Evolutionary conservation across 164 flowering plant species (phyloP).

Genomic region (Brasenia schreberi): DNA sequence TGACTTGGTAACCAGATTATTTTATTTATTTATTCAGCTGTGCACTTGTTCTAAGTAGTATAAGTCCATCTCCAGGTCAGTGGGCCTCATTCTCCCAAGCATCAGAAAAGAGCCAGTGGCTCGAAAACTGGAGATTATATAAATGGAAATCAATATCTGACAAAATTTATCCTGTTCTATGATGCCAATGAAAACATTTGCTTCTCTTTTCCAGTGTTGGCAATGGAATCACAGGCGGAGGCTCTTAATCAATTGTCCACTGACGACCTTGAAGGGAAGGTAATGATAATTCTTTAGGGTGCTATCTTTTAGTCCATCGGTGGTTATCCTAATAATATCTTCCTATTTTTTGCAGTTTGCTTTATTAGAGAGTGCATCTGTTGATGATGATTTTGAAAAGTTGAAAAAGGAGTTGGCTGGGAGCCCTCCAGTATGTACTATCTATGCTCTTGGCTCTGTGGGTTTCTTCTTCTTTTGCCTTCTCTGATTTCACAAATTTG

Average conservation of each 20-base stretch:
- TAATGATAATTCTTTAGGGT: constrained; percentile 7
- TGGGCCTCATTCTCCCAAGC: no score
- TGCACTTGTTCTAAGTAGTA: no score
- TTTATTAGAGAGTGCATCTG: no score
- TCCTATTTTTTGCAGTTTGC: background rate
- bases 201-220: constrained; percentile 41
- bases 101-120: no score
- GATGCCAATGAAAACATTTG: background rate
- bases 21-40: no score
- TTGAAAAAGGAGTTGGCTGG: constrained; percentile 80
- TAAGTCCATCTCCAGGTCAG: no score
- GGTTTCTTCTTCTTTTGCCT: background rate
- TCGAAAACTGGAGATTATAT: no score
- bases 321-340: background rate
- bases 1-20: no score
- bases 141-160: no score
- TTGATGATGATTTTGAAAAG: no score
- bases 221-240: constrained; percentile 96
- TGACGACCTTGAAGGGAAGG: constrained; percentile 98
- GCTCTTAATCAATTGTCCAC: constrained; percentile 71
- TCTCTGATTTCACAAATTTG: background rate
- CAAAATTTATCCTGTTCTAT: no score
- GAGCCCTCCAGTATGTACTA: constrained; percentile 39
- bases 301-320: background rate
- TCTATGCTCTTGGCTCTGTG: background rate